Evolutionary conservation across 2,329 filamentous ascomycete species (phyloP), one percentile per base, ranked within the genome.

Genomic region (Arachnopeziza araneosa): DNA sequence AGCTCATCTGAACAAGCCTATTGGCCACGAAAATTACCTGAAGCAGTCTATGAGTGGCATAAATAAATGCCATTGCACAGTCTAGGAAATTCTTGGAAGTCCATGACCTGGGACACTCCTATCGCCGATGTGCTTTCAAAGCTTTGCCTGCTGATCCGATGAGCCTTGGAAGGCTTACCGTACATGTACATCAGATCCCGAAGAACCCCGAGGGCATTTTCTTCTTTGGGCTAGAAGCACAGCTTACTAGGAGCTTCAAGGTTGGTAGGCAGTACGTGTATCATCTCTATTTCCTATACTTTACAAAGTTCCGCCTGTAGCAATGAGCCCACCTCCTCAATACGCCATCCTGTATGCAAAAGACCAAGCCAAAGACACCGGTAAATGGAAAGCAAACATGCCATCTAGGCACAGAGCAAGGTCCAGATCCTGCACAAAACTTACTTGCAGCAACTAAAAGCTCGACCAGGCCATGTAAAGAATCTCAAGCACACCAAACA

Each of bases 311-410:
- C 49, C 55, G 56, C 53, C 52, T 44, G 2, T 19, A 57, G 48
- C 62, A 58, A 56, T 54, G 52, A 52, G 36, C 49, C 26, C 26
- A 54, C 58, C 44, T 57, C 52, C 61, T 56, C 36, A 5, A 48
- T 65, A 69, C 67, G 66, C 67, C 68, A 44, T 44, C 5, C 36
- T 30, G 17, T 44, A 68, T 65, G 67, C 67, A 64, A 64, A 55
- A 65, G 55, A 66, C 61, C 61, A 64, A 66, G 64, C 61, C 60
- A 59, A 64, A 64, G 54, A 69, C 64, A 67, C 66, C 64, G 58
- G 58, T 64, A 66, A 67, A 69, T 68, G 66, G 65, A 59, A 49
- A 63, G 61, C 50, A 57, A 65, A 44, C 17, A 44, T 44, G 36
- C 36, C 36, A 44, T 44, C 36, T 44, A 44, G 36, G 36, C 36